A percentile compares a stretch with the other conserved stretches of the same genome.
phyloP scores from a whole-genome alignment of 2,329 filamentous ascomycete species.

The Microdochium trichocladiopsis region DNA sequence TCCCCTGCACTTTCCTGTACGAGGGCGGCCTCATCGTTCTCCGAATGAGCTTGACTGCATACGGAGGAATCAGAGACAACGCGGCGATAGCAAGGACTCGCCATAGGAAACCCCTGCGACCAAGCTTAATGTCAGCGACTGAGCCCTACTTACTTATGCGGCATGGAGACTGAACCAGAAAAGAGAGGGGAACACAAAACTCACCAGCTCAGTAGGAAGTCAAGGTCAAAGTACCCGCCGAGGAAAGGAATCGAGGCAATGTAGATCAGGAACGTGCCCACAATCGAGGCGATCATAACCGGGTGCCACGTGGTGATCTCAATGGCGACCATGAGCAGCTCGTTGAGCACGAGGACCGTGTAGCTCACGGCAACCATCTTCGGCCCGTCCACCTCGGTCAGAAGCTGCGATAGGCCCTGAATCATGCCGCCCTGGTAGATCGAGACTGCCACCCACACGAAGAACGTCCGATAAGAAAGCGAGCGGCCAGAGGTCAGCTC shows the following conservation, averaged over 20 bases:
- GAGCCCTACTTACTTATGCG: no score
- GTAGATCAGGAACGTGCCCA: conserved; percentile 79
- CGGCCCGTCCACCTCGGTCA: conserved; percentile 68
- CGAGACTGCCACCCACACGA: conserved; percentile 91
- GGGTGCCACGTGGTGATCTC: conserved; percentile 97
- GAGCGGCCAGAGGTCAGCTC: conserved; percentile 86
- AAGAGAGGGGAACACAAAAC: no score
- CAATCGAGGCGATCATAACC: conserved; percentile 76
- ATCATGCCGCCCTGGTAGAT: conserved; percentile 95
- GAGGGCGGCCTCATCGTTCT: conserved; percentile 84
- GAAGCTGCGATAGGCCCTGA: conserved; percentile 84
- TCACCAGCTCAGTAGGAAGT: conserved; percentile 65
- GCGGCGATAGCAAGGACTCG: conserved; percentile 72
- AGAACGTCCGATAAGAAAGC: conserved; percentile 89
- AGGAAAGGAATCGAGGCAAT: conserved; percentile 80
- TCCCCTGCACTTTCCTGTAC: conserved; percentile 84
- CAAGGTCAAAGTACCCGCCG: conserved; percentile 81
- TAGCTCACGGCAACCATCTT: conserved; percentile 88
- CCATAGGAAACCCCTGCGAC: conserved; percentile 73
- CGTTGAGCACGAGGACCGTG: conserved; percentile 86
- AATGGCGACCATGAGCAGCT: conserved; percentile 94
- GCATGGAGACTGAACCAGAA: no score
- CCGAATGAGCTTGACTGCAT: conserved; percentile 77
- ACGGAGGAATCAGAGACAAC: conserved; percentile 79
- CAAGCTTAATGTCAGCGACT: conserved; percentile 11